These are phyloP conservation scores for Tuber brumale DNA, from an alignment of 495 filamentous ascomycete species.

Conservation along the genomic window DNA sequence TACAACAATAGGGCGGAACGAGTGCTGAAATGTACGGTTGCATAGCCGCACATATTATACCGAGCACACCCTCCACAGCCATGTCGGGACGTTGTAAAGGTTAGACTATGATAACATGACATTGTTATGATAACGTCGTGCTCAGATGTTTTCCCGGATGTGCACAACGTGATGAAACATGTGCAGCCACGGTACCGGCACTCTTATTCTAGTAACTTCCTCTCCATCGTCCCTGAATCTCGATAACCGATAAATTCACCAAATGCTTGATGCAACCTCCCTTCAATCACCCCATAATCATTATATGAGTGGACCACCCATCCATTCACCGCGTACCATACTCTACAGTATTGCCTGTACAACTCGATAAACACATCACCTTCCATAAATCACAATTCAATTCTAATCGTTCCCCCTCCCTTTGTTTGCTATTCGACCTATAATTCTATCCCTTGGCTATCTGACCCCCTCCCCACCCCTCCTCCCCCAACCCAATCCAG, in stretches of 20 bases:
- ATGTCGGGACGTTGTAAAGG: background rate
- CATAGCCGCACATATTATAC: background rate
- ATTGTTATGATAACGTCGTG: slow-evolving; percentile 1
- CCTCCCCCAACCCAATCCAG: background rate
- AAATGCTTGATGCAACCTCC: background rate
- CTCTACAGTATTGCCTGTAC: background rate
- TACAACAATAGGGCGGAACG: too few species aligned
- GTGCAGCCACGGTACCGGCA: background rate
- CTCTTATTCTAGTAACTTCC: background rate
- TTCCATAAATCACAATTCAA: slow-evolving; percentile 3
- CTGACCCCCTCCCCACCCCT: background rate
- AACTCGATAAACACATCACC: background rate
- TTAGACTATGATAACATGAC: background rate
- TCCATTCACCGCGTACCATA: background rate
- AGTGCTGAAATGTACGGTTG: background rate
- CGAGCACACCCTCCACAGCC: background rate
- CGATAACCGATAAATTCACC: background rate
- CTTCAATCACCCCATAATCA: background rate
- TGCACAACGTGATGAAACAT: background rate
- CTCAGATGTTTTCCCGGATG: background rate
- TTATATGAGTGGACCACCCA: background rate
- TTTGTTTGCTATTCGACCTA: background rate
- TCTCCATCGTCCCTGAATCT: background rate
- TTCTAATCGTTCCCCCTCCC: background rate
- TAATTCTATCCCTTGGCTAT: background rate